phyloP scores from a whole-genome alignment of 2,329 filamentous ascomycete species.

The Colletotrichum somersetense region DNA sequence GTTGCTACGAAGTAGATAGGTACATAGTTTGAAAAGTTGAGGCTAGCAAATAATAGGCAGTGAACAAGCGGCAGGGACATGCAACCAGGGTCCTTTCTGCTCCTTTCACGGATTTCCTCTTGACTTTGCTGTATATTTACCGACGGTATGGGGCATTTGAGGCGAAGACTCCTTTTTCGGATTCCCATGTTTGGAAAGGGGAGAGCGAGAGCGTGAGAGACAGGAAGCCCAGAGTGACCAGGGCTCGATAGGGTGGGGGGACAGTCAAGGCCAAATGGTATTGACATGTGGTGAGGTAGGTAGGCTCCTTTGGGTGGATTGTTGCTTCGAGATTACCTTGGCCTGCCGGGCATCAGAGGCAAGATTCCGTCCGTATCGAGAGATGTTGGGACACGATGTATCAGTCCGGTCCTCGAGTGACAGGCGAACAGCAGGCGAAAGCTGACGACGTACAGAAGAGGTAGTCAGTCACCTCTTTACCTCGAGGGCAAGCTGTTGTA shows the following conservation, averaged over 20 bases:
- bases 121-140: slow-evolving; percentile 10
- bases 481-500: neutral
- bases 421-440: slow-evolving; percentile 4
- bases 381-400: slow-evolving; percentile 7
- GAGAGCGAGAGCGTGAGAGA: neutral
- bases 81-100: slow-evolving; percentile 12
- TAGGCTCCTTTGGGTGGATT: slow-evolving; percentile 16
- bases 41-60: neutral
- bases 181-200: neutral
- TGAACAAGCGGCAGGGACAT: slow-evolving; percentile 14
- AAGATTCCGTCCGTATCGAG: slow-evolving; percentile 19
- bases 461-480: neutral
- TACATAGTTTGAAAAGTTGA: slow-evolving; percentile 17
- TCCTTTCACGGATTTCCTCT: slow-evolving; percentile 3
- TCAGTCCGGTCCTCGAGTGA: slow-evolving; percentile 17
- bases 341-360: slow-evolving; percentile 15
- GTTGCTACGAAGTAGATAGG: slow-evolving; percentile 3
- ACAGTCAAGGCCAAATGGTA: slow-evolving; percentile 9
- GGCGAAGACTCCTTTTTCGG: slow-evolving; percentile 11
- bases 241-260: slow-evolving; percentile 3
- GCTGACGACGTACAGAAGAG: slow-evolving; percentile 4
- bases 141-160: neutral
- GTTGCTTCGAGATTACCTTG: slow-evolving; percentile 14
- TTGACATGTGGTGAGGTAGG: slow-evolving; percentile 26
- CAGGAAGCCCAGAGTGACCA: neutral